Evolutionary conservation across 139 green algal species (phyloP), one percentile per base, ranked within the genome.

Genomic region (Volvox africanus): DNA sequence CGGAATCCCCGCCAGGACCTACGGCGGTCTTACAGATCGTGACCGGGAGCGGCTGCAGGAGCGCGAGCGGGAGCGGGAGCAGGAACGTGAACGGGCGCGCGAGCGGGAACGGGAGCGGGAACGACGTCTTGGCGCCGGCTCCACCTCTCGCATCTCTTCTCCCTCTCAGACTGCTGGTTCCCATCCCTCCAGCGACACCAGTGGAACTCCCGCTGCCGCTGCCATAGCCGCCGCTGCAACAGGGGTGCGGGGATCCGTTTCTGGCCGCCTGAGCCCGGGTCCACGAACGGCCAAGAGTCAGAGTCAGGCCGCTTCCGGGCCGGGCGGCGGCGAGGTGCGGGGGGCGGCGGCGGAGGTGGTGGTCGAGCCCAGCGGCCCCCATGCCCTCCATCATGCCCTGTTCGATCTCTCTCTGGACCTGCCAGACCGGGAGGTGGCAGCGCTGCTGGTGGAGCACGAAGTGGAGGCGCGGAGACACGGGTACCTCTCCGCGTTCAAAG

Each of bases 371-470:
- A 61, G 33, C 20, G 85, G 68, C 18, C 35, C 69, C 24, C 85
- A 89, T 21, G 69, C 37, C 14, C 44, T 73, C 18, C n/a, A 61
- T 21, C 5, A 14, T 14, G 28, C 20, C 2, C 5, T 1, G 2
- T 71, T 90, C 37, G 86, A 90, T 30, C 50, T 90, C 21, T 3
- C 21, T 1, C 1, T 2, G 50, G 86, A 84, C 21, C 9, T 84
- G n/a, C 86, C 86, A 2, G 86, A 90, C 73, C 71, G 86, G 20
- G 71, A 17, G 21, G 67, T 30, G 20, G 86, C 71, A 1, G 21
- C n/a, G 6, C 86, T 90, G 71, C 71, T 90, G 86, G 0, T 90
- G 50, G 86, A 90, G 86, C 86, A 90, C n/a, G 86, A 90, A 69
- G 61, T 90, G 86, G 86, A 90, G 71, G 32, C 30, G 73, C 28